Conservation (phyloP, 208 protist genomes). For the Leishmania martiniquensis region DNA sequence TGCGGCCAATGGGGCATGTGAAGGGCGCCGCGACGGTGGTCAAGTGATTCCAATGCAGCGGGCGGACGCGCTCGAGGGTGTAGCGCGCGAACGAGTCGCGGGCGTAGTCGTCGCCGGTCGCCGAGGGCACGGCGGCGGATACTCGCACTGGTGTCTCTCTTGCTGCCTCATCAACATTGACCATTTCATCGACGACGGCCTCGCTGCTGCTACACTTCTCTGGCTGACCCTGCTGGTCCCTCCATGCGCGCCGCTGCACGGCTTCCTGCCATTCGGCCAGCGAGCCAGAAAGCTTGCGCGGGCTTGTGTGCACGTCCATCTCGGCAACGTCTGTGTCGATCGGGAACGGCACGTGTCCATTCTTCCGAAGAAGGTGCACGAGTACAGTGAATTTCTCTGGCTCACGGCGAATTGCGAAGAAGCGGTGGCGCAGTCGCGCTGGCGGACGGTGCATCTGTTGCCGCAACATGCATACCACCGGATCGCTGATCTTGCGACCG, state of each 20-base stretch:
- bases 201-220: neutral
- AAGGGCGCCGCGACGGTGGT: conserved; percentile 77
- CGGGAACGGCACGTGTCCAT: conserved; percentile 47
- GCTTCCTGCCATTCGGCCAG: conserved; percentile 44
- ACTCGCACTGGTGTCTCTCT: too few relatives aligned
- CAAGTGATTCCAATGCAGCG: conserved; percentile 76
- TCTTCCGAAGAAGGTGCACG: conserved; percentile 66
- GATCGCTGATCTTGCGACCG: conserved; percentile 52
- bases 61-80: conserved; percentile 59
- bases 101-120: conserved; percentile 23
- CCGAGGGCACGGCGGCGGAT: neutral
- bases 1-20: conserved; percentile 60
- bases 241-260: neutral
- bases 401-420: conserved; percentile 55
- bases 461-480: conserved; percentile 61
- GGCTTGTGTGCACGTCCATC: conserved; percentile 37
- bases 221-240: neutral
- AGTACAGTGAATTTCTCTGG: conserved; percentile 75
- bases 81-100: conserved; percentile 46
- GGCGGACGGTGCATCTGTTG: conserved; percentile 67
- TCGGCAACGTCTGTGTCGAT: conserved; percentile 61
- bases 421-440: conserved; percentile 63
- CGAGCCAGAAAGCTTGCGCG: conserved; percentile 50
- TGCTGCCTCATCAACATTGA: neutral
- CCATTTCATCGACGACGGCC: conserved; percentile 3